Evolutionary conservation across 2,329 filamentous ascomycete species (phyloP), one percentile per base, ranked within the genome.

Genomic region (Exophiala dermatitidis): DNA sequence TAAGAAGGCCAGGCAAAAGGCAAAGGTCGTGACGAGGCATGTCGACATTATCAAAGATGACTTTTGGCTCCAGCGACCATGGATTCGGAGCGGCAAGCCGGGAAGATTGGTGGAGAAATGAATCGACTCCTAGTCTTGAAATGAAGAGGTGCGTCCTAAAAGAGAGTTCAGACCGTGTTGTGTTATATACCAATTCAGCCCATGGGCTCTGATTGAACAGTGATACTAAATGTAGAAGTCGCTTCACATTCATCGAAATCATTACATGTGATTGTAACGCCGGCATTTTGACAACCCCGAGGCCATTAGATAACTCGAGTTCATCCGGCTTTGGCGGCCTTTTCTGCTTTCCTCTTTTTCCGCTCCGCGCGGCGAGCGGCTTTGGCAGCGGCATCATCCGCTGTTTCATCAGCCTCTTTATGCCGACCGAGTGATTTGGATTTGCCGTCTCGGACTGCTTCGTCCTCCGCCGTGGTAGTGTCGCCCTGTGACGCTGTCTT

Each of bases 11-110:
- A 80, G 86, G 50, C 78, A 80, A 54, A 96, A 95, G 69, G 90
- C 90, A 0, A 79, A 79, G 48, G 83, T 98, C 43, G 80, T 88
- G 34, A 77, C 94, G 36, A 84, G 90, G 66, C 90, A 97, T 73
- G 72, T 93, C 55, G 93, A 98, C 71, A 87, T 98, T 64, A 97
- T 98, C 71, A 90, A 86, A 64, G 88, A 97, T 69, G 86, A 88
- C 2, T 98, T 98, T 67, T 98, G 93, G 93, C 79, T 88, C 59
- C 79, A 78, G 63, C 78, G 90, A 66, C 90, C 90, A 1, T 97
- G 90, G 88, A 76, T 93, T 52, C 38, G 43, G 7, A 53, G 50
- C 30, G 57, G 57, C 6, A 54, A 40, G 40, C 57, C 57, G 0
- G 57, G 57, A 8, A 53, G 36, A 38, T 36, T 46, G 19, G 7